These are phyloP conservation scores for Vitis amurensis DNA, from an alignment of 164 flowering plant genomes.

Conservation along the genomic window DNA sequence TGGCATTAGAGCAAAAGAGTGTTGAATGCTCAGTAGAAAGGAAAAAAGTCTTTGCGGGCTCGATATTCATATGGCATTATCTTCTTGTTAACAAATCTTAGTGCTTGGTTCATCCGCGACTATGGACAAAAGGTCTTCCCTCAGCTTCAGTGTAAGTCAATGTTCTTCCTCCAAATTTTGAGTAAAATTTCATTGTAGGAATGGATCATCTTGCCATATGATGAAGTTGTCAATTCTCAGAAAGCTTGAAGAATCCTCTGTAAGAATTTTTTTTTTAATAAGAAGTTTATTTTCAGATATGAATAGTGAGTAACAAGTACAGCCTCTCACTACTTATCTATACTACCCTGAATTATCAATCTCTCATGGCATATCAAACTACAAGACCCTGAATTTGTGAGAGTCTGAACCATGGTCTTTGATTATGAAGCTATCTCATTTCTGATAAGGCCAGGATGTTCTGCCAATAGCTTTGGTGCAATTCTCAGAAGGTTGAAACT, in stretches of 20 bases:
- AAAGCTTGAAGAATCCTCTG: too few relatives aligned
- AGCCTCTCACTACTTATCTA: too few relatives aligned
- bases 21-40: constrained; percentile 29
- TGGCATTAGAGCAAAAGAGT: constrained; percentile 18
- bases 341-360: too few relatives aligned
- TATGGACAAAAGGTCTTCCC: constrained; percentile 58
- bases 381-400: too few relatives aligned
- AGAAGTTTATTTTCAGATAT: too few relatives aligned
- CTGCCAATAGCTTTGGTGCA: background rate
- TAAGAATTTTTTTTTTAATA: too few relatives aligned
- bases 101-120: constrained; percentile 83
- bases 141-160: constrained; percentile 52
- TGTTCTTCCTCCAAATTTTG: background rate
- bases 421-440: background rate
- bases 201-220: too few relatives aligned
- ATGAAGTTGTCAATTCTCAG: too few relatives aligned
- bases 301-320: too few relatives aligned
- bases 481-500: background rate
- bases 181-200: background rate
- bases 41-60: constrained; percentile 51
- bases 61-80: constrained; percentile 70
- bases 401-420: too few relatives aligned
- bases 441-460: background rate
- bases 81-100: constrained; percentile 59
- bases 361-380: too few relatives aligned